Evolutionary conservation across 768 basidiomycete species (phyloP).

Genomic region (Lentinula sp.): DNA sequence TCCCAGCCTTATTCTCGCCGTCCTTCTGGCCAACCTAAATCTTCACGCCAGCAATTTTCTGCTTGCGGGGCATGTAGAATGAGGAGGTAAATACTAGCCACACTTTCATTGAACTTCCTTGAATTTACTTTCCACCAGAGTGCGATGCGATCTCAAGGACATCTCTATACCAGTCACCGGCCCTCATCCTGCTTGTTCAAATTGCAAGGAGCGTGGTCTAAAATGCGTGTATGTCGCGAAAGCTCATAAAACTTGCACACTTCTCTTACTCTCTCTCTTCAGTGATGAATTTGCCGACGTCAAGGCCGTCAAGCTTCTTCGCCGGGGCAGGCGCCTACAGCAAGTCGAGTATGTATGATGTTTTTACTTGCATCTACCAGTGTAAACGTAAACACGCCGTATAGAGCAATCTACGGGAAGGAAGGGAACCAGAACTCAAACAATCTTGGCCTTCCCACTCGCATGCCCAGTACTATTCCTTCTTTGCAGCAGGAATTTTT

Average conservation of each 20-base stretch:
- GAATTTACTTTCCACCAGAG: constrained; percentile 37
- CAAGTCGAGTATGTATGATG: constrained; percentile 67
- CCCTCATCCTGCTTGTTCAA: constrained; percentile 63
- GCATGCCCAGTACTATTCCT: constrained; percentile 56
- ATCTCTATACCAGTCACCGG: constrained; percentile 46
- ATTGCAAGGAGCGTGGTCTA: constrained; percentile 82
- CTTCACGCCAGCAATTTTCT: constrained; percentile 80
- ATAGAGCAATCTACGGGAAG: constrained; percentile 76
- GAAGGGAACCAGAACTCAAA: constrained; percentile 35
- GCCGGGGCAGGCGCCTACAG: constrained; percentile 73
- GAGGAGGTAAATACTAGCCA: constrained; percentile 48
- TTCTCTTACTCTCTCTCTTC: constrained; percentile 7
- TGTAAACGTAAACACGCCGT: constrained; percentile 1
- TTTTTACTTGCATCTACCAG: constrained; percentile 8
- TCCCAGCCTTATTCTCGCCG: constrained; percentile 34
- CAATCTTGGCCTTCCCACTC: constrained; percentile 26
- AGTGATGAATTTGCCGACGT: constrained; percentile 92
- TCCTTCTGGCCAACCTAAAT: constrained; percentile 59
- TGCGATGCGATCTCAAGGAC: constrained; percentile 92
- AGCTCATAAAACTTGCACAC: not conserved
- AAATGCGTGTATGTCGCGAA: constrained; percentile 83
- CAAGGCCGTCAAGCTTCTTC: constrained; percentile 81
- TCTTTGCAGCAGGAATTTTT: constrained; percentile 76
- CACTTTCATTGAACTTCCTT: constrained; percentile 1
- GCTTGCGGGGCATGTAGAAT: constrained; percentile 92